Evolutionary conservation across 2,329 filamentous ascomycete genomes (phyloP).

Genomic region (Aspergillus quadricinctus): DNA sequence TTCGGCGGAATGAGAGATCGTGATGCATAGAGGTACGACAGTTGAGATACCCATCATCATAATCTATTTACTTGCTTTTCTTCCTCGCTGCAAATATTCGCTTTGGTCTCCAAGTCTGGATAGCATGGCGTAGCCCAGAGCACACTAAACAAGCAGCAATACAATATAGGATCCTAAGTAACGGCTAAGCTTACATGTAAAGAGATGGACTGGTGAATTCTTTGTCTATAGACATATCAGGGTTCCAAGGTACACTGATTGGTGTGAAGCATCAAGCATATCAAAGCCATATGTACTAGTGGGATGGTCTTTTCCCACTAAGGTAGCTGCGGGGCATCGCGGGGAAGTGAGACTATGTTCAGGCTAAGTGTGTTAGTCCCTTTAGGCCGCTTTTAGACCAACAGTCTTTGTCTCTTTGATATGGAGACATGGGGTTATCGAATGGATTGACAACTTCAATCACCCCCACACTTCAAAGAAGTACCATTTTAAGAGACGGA

Average conservation of each 20-base stretch:
- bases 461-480: no score
- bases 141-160: background rate
- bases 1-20: background rate
- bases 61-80: slow-evolving; percentile 7
- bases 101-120: background rate
- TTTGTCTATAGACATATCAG: background rate
- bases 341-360: background rate
- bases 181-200: background rate
- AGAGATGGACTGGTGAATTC: background rate
- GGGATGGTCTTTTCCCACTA: background rate
- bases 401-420: background rate
- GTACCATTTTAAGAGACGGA: no score
- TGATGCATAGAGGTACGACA: slow-evolving; percentile 4
- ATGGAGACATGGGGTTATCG: background rate
- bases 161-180: background rate
- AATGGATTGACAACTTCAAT: no score
- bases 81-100: background rate
- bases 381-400: background rate
- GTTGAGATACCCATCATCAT: slow-evolving; percentile 15
- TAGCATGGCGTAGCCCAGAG: background rate
- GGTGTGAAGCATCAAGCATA: no score
- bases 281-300: background rate
- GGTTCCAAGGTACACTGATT: background rate
- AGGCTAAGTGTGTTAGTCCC: background rate
- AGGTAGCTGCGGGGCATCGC: background rate